phyloP scores from a whole-genome alignment of 2,329 filamentous ascomycete genomes.

The Orbilia brochopaga region DNA sequence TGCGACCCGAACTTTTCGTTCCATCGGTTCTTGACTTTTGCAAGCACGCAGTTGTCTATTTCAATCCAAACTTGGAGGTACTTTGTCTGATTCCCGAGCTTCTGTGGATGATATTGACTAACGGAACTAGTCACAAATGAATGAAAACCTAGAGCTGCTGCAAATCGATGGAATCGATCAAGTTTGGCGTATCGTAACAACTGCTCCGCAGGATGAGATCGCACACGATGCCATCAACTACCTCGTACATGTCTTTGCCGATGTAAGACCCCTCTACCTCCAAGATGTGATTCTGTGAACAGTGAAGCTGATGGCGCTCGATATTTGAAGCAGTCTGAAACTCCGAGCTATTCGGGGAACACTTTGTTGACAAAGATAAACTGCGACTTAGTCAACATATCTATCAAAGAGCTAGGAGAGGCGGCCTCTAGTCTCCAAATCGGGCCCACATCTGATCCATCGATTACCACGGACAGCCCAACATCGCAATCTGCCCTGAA shows the following conservation, averaged over 20 bases:
- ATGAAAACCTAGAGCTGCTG: slow-evolving; percentile 58
- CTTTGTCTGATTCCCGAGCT: not conserved
- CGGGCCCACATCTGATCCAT: not conserved
- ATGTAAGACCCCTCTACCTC: no score
- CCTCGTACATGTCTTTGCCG: slow-evolving; percentile 76
- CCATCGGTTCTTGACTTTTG: slow-evolving; percentile 53
- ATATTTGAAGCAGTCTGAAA: slow-evolving; percentile 24
- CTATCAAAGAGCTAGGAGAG: slow-evolving; percentile 41
- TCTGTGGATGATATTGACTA: not conserved
- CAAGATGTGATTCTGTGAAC: no score
- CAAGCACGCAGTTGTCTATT: slow-evolving; percentile 54
- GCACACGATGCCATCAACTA: slow-evolving; percentile 72
- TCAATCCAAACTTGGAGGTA: slow-evolving; percentile 52
- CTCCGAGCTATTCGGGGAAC: slow-evolving; percentile 20
- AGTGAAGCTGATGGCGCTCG: no score
- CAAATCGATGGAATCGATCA: slow-evolving; percentile 69
- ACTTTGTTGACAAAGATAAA: slow-evolving; percentile 41
- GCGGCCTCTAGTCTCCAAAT: slow-evolving; percentile 21
- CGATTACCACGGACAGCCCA: not conserved
- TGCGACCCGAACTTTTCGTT: slow-evolving; percentile 53
- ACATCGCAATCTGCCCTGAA: slow-evolving; percentile 31
- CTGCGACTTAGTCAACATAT: slow-evolving; percentile 41
- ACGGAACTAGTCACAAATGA: slow-evolving; percentile 11
- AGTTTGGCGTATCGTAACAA: slow-evolving; percentile 82
- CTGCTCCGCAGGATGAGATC: slow-evolving; percentile 69